Evolutionary conservation across 2,329 filamentous ascomycete genomes (phyloP).

Genomic region (Aspergillus flavus): DNA sequence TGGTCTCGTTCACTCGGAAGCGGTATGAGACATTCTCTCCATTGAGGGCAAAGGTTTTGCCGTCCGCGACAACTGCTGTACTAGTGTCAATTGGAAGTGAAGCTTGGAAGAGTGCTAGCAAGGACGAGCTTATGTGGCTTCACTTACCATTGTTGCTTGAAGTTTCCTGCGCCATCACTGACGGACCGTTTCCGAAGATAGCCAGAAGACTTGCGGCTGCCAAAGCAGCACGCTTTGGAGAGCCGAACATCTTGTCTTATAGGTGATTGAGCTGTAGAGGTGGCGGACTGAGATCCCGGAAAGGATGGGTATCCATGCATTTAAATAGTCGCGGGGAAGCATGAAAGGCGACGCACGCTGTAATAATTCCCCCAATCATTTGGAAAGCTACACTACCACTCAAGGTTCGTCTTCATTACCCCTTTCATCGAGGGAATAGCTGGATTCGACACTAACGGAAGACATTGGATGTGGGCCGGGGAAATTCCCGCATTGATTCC

Average conservation of each 20-base stretch:
- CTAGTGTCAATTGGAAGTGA: neutral
- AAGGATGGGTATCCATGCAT: slow-evolving; percentile 4
- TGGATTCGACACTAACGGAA: neutral
- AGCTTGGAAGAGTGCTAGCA: neutral
- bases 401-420: neutral
- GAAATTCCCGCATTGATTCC: neutral
- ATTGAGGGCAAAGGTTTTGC: slow-evolving; percentile 59
- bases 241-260: neutral
- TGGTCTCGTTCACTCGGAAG: slow-evolving; percentile 62
- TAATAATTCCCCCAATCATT: neutral
- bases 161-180: neutral
- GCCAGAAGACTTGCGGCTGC: slow-evolving; percentile 2
- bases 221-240: slow-evolving; percentile 1
- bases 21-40: slow-evolving; percentile 62
- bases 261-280: neutral
- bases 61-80: slow-evolving; percentile 55
- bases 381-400: neutral
- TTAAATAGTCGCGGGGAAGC: neutral
- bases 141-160: neutral
- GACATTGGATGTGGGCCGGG: neutral
- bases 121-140: neutral
- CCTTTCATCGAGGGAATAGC: neutral
- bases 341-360: neutral
- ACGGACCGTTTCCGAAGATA: neutral
- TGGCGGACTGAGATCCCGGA: neutral